These are phyloP conservation scores for Rubia yunnanensis DNA, from an alignment of 257 asterid species.

Conservation along the genomic window DNA sequence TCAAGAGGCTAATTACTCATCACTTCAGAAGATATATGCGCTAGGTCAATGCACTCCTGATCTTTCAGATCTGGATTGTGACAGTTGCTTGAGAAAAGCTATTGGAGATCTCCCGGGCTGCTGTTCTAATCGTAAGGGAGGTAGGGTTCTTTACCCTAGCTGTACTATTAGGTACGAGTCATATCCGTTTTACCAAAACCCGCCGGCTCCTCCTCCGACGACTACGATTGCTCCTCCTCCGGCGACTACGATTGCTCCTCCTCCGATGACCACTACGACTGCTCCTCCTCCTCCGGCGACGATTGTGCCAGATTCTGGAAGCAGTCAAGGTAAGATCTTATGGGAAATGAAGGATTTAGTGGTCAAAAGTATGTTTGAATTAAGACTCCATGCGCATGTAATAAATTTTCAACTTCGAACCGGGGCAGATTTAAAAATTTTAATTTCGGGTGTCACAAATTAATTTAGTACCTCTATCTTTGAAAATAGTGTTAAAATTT, in stretches of 20 bases:
- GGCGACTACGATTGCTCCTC: no score
- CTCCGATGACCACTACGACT: no score
- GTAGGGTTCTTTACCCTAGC: constrained; percentile 5
- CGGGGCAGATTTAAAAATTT: no score
- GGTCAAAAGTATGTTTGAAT: no score
- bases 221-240: background rate
- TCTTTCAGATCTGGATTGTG: constrained; percentile 1
- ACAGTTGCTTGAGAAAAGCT: background rate
- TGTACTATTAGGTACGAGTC: constrained; percentile 10
- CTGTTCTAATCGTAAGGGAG: constrained; percentile 9
- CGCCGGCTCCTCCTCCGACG: background rate
- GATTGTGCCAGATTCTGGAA: background rate
- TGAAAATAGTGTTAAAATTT: no score
- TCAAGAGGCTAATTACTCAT: background rate
- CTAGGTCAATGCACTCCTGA: constrained; percentile 2
- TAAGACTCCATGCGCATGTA: no score
- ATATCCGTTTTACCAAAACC: background rate
- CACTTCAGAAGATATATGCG: background rate
- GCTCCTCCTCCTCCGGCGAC: background rate
- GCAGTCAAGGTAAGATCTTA: background rate
- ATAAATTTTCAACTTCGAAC: no score
- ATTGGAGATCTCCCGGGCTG: background rate
- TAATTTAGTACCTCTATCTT: no score
- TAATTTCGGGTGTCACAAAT: no score
- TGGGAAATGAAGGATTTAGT: no score